Conservation (phyloP, 1,139 yeast species). For the Debaryomyces sp. region DNA sequence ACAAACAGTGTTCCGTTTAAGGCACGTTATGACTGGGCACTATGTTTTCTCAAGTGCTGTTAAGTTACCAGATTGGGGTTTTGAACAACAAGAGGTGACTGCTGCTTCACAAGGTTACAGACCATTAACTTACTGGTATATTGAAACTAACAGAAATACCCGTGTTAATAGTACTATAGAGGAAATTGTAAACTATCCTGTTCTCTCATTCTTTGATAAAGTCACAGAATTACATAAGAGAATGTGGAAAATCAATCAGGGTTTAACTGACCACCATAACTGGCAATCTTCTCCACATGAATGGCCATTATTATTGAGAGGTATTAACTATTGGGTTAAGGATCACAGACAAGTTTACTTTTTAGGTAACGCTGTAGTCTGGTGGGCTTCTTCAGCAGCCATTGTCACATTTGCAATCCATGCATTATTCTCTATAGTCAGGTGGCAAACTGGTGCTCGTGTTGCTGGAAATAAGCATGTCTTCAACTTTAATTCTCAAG, state of each 20-base stretch:
- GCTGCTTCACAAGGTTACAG: constrained; percentile 82
- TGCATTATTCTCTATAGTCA: constrained; percentile 56
- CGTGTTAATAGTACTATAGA: constrained; percentile 24
- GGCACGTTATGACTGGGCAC: constrained; percentile 89
- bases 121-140: constrained; percentile 80
- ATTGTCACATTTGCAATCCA: constrained; percentile 58
- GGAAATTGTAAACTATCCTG: constrained; percentile 57
- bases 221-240: constrained; percentile 75
- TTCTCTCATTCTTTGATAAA: constrained; percentile 67
- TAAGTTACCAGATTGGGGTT: constrained; percentile 94
- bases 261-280: constrained; percentile 79
- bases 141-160: constrained; percentile 71
- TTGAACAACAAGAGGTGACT: constrained; percentile 95
- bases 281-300: constrained; percentile 87
- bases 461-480: constrained; percentile 57
- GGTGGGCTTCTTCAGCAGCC: constrained; percentile 81
- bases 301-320: constrained; percentile 90
- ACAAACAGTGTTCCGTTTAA: constrained; percentile 81
- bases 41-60: constrained; percentile 84
- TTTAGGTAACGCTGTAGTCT: constrained; percentile 84
- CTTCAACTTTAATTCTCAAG: constrained; percentile 71
- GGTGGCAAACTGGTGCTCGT: constrained; percentile 73
- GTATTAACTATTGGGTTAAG: constrained; percentile 92
- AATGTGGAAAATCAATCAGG: constrained; percentile 92
- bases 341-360: constrained; percentile 80